phyloP scores from a whole-genome alignment of 768 basidiomycete species.

The Hypholoma sublateritium region DNA sequence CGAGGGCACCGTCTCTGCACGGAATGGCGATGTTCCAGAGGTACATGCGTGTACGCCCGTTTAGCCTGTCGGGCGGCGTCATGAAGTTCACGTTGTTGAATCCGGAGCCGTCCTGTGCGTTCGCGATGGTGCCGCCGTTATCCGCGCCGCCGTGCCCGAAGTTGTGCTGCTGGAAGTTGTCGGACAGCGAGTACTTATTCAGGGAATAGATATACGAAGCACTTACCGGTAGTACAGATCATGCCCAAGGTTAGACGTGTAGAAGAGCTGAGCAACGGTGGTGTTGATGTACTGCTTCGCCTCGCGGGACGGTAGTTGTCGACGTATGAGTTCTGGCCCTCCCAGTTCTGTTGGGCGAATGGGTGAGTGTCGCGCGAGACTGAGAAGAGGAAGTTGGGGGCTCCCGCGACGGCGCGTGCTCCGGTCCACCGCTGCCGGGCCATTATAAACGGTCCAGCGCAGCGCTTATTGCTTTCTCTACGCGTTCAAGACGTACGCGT shows the following conservation, averaged over 20 bases:
- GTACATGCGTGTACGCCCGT: conserved; percentile 95
- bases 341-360: conserved; percentile 89
- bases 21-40: conserved; percentile 91
- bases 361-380: no score
- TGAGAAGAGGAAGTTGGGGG: no score
- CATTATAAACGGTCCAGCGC: no score
- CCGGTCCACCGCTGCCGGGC: no score
- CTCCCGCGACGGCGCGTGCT: no score
- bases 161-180: conserved; percentile 99
- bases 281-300: conserved; percentile 71
- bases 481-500: no score
- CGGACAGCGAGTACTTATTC: conserved; percentile 36
- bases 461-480: no score
- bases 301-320: conserved; percentile 76
- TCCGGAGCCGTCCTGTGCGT: conserved; percentile 94
- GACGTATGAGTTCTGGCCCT: conserved; percentile 68
- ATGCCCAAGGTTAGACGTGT: conserved; percentile 79
- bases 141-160: conserved; percentile 88
- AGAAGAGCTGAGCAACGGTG: conserved; percentile 85
- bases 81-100: conserved; percentile 93
- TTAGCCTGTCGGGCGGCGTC: conserved; percentile 82
- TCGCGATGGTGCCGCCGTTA: conserved; percentile 88
- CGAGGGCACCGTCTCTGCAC: conserved; percentile 92
- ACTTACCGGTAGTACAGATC: conserved; percentile 81
- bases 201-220: conserved; percentile 20